A percentile compares a stretch with the other conserved stretches of the same genome.
Conservation (phyloP, 345 rosid genomes). For the Populus davidiana region DNA sequence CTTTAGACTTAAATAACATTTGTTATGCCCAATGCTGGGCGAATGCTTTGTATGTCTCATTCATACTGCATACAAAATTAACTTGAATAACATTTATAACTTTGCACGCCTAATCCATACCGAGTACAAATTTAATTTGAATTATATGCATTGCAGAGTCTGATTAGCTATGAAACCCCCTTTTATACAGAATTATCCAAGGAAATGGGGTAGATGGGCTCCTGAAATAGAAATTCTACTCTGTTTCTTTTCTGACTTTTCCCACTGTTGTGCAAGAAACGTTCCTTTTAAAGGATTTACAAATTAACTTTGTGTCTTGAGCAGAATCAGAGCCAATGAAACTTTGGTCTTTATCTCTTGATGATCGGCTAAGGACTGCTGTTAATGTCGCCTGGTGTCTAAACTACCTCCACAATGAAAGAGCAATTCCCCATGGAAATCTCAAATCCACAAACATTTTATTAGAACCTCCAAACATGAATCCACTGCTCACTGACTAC, state of each 20-base stretch:
- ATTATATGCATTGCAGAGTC: too few relatives aligned
- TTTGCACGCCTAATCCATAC: too few relatives aligned
- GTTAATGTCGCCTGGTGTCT: slow-evolving; percentile 65
- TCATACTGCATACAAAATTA: not conserved
- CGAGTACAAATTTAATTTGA: too few relatives aligned
- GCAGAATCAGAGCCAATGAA: slow-evolving; percentile 52
- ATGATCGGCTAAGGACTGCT: slow-evolving; percentile 54
- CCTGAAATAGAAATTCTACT: not conserved
- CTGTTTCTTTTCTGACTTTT: not conserved
- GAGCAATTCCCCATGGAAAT: slow-evolving; percentile 91
- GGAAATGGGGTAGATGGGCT: not conserved
- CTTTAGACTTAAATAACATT: not conserved
- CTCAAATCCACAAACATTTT: slow-evolving; percentile 82
- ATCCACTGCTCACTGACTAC: slow-evolving; percentile 67
- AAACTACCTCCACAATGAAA: slow-evolving; percentile 72
- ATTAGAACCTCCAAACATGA: slow-evolving; percentile 48
- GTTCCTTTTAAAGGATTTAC: too few relatives aligned
- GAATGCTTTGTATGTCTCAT: not conserved
- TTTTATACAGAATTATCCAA: too few relatives aligned
- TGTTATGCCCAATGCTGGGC: not conserved
- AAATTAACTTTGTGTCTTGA: slow-evolving; percentile 17
- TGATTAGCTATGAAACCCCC: not conserved
- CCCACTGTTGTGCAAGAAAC: not conserved
- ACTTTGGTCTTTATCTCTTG: slow-evolving; percentile 53
- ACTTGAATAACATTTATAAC: not conserved